Conservation (phyloP, 2,329 filamentous ascomycete genomes). For the Talaromyces sp. region DNA sequence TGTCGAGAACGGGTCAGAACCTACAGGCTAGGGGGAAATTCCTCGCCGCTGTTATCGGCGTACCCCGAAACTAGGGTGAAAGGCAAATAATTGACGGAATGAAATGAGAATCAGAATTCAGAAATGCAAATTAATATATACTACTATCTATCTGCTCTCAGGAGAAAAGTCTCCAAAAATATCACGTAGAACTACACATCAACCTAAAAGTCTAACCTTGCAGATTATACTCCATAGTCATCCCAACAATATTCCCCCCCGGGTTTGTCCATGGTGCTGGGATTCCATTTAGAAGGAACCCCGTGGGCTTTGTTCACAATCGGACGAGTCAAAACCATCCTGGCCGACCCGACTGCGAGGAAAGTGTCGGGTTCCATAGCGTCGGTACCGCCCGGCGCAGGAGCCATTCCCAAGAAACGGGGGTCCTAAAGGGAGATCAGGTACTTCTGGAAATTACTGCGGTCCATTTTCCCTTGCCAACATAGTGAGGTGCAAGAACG, state of each 20-base stretch:
- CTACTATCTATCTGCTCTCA: too few species aligned
- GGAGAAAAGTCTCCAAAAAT: too few species aligned
- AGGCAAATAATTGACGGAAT: neutral
- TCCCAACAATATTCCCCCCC: conserved; percentile 12
- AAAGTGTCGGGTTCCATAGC: conserved; percentile 25
- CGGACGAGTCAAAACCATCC: conserved; percentile 21
- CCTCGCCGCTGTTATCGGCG: conserved; percentile 8
- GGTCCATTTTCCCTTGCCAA: neutral
- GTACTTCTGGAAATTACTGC: neutral
- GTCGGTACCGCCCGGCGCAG: conserved; percentile 26
- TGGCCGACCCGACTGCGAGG: conserved; percentile 23
- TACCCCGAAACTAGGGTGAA: conserved; percentile 14
- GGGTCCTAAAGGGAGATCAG: conserved; percentile 1
- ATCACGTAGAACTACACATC: neutral
- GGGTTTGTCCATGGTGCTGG: conserved; percentile 19
- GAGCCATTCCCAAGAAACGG: conserved; percentile 14
- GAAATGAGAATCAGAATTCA: too few species aligned
- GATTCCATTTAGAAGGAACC: conserved; percentile 19
- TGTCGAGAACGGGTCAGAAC: neutral
- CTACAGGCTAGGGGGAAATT: neutral
- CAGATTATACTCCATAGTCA: conserved; percentile 10
- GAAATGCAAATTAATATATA: too few species aligned
- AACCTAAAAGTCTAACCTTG: neutral
- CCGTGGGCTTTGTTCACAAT: conserved; percentile 17
- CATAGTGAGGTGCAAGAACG: neutral